Conservation (phyloP, 2,329 filamentous ascomycete species). For the Blastomyces parvus region DNA sequence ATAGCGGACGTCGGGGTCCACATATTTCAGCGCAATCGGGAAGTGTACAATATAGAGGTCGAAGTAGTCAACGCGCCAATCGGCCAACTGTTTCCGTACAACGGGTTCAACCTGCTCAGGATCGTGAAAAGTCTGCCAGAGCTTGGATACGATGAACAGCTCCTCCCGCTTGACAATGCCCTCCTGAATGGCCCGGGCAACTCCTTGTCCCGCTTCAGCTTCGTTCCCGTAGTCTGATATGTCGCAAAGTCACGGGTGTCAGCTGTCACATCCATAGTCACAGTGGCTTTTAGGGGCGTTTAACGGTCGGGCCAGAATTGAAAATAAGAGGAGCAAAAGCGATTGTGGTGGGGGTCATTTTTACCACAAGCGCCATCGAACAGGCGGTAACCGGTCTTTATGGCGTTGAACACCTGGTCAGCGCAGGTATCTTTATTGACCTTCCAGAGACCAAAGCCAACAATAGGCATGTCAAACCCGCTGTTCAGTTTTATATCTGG, state of each 20-base stretch:
- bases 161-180: slow-evolving; percentile 74
- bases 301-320: background rate
- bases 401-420: too few species aligned
- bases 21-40: slow-evolving; percentile 75
- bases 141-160: slow-evolving; percentile 85
- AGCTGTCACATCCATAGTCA: background rate
- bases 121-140: slow-evolving; percentile 89
- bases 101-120: slow-evolving; percentile 66
- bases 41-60: slow-evolving; percentile 87
- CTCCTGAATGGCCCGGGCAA: slow-evolving; percentile 70
- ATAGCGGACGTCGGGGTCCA: slow-evolving; percentile 69
- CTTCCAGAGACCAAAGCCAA: slow-evolving; percentile 60
- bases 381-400: slow-evolving; percentile 44
- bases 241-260: background rate
- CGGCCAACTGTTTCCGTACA: slow-evolving; percentile 63
- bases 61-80: slow-evolving; percentile 83
- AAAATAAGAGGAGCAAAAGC: background rate
- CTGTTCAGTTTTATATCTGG: slow-evolving; percentile 18
- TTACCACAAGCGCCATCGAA: slow-evolving; percentile 53
- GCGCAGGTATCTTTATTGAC: slow-evolving; percentile 61
- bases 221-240: slow-evolving; percentile 70
- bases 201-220: slow-evolving; percentile 64
- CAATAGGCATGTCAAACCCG: slow-evolving; percentile 34
- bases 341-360: slow-evolving; percentile 6
- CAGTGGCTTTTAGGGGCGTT: background rate